Evolutionary conservation across 108 stramenopile species (phyloP).

Genomic region (Hondaea fermentalgiana): DNA sequence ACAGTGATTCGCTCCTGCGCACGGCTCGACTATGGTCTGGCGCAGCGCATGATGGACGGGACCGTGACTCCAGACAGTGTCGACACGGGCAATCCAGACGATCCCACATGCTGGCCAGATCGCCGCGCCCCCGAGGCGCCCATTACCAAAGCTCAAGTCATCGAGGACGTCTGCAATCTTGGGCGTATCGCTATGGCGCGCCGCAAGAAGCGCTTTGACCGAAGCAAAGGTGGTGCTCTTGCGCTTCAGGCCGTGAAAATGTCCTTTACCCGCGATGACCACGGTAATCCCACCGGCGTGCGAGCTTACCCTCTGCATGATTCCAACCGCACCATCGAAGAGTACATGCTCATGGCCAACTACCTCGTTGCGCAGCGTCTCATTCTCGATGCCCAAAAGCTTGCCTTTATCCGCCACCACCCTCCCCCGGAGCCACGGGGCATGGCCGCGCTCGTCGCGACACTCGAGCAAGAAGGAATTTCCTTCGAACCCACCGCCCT

Average conservation of each 20-base stretch:
- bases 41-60: slow-evolving; percentile 83
- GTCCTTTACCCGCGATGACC: slow-evolving; percentile 69
- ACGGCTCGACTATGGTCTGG: slow-evolving; percentile 83
- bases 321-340: slow-evolving; percentile 85
- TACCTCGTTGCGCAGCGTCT: slow-evolving; percentile 85
- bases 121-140: slow-evolving; percentile 70
- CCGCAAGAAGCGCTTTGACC: slow-evolving; percentile 62
- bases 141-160: slow-evolving; percentile 70
- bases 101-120: slow-evolving; percentile 61
- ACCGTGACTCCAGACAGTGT: slow-evolving; percentile 50
- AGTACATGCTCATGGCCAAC: slow-evolving; percentile 96
- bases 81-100: slow-evolving; percentile 41
- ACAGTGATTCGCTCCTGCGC: slow-evolving; percentile 86
- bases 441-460: neutral
- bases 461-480: slow-evolving; percentile 43
- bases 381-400: slow-evolving; percentile 65
- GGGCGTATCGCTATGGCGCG: slow-evolving; percentile 64
- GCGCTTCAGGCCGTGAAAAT: slow-evolving; percentile 78
- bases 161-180: slow-evolving; percentile 74
- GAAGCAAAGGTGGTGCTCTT: slow-evolving; percentile 61
- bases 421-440: slow-evolving; percentile 32
- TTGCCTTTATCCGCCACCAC: slow-evolving; percentile 69
- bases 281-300: slow-evolving; percentile 68
- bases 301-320: slow-evolving; percentile 79
- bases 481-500: slow-evolving; percentile 59